These are phyloP conservation scores for Ogataea haglerorum DNA, from an alignment of 805 yeast species.

Conservation along the genomic window DNA sequence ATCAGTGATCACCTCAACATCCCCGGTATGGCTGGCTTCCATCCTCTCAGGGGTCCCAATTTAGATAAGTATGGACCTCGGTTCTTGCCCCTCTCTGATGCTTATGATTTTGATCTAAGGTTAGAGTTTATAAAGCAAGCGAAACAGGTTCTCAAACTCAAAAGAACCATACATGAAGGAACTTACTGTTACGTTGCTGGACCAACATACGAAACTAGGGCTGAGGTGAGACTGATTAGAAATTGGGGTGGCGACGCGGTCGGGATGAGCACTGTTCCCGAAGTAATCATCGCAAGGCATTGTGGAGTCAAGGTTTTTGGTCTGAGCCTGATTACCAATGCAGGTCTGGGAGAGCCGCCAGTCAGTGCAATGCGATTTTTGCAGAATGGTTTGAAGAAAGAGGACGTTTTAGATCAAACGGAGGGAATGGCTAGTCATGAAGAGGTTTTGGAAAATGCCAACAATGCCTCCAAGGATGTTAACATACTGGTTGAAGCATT, in stretches of 20 bases:
- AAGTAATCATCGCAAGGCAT: constrained; percentile 89
- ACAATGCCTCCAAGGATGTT: constrained; percentile 77
- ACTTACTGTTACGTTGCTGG: constrained; percentile 83
- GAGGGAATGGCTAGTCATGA: constrained; percentile 84
- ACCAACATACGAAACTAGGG: constrained; percentile 90
- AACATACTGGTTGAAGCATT: constrained; percentile 63
- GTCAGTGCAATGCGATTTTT: constrained; percentile 56
- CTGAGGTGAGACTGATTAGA: constrained; percentile 78
- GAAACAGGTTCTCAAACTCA: constrained; percentile 37
- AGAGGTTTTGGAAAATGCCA: constrained; percentile 86
- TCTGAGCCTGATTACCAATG: constrained; percentile 80
- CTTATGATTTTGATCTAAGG: constrained; percentile 76
- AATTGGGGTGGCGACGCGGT: constrained; percentile 86
- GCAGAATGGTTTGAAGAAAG: constrained; percentile 8
- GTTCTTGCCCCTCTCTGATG: constrained; percentile 84
- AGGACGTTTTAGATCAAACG: constrained; percentile 41
- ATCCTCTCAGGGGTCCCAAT: constrained; percentile 87
- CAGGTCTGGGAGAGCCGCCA: constrained; percentile 67
- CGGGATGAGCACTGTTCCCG: constrained; percentile 98
- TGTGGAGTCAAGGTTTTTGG: constrained; percentile 81
- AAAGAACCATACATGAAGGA: constrained; percentile 79
- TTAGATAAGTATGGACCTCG: constrained; percentile 78
- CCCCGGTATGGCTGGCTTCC: constrained; percentile 87
- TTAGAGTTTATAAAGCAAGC: constrained; percentile 55
- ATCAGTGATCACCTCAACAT: constrained; percentile 84